These are phyloP conservation scores for Colletotrichum liriopes DNA, from an alignment of 2,329 filamentous ascomycete genomes.

Conservation along the genomic window DNA sequence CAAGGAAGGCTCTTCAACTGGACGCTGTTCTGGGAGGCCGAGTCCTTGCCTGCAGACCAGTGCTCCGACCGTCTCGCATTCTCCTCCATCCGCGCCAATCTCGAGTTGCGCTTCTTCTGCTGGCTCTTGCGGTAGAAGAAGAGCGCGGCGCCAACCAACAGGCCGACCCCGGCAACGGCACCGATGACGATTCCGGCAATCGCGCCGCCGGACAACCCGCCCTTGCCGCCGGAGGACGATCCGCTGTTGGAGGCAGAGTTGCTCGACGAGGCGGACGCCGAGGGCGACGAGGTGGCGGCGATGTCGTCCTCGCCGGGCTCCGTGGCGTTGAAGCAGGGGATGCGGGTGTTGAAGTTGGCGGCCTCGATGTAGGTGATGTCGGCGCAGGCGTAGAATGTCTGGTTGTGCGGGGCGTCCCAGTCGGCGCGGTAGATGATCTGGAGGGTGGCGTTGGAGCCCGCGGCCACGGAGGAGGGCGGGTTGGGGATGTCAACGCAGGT, in stretches of 20 bases:
- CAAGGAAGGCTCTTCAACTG: constrained; percentile 22
- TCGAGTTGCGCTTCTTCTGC: constrained; percentile 42
- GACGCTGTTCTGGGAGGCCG: constrained; percentile 36
- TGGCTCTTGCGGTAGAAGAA: constrained; percentile 38
- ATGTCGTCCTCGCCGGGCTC: constrained; percentile 46
- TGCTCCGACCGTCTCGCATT: constrained; percentile 33
- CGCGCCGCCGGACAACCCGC: constrained; percentile 30
- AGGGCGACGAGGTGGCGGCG: constrained; percentile 40
- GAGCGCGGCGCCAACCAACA: constrained; percentile 27
- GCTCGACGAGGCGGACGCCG: constrained; percentile 36
- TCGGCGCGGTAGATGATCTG: constrained; percentile 58
- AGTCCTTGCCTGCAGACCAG: constrained; percentile 30
- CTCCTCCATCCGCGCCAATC: constrained; percentile 37
- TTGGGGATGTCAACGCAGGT: constrained; percentile 54
- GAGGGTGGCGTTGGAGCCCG: constrained; percentile 58
- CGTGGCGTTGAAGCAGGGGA: constrained; percentile 56
- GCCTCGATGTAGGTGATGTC: constrained; percentile 56
- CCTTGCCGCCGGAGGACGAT: not conserved
- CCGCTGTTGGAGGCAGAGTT: constrained; percentile 17
- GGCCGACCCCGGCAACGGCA: constrained; percentile 28
- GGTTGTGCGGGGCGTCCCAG: constrained; percentile 52
- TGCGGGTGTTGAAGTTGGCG: constrained; percentile 46
- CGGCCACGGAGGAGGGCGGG: constrained; percentile 47
- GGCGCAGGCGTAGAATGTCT: constrained; percentile 58
- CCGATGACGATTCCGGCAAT: constrained; percentile 42